Base-by-base conservation (phyloP, 2,329 filamentous ascomycete species). In the Scedosporium apiospermum region DNA sequence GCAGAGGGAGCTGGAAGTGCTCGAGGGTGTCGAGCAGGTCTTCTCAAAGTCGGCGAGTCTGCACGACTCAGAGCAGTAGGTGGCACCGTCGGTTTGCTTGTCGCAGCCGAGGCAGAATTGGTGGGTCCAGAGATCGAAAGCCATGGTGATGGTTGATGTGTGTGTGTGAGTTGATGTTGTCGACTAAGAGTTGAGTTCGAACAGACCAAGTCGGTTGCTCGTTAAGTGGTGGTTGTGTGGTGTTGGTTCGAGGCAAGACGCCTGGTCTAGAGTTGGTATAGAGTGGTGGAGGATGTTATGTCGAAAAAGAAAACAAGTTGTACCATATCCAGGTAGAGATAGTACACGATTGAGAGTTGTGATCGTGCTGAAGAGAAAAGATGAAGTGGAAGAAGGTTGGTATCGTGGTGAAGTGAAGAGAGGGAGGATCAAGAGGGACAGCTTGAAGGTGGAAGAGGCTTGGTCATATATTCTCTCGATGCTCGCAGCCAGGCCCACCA, bases 91-190 rank as follows among this genome's bases (percentile, higher is more conserved):
- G 65, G 89, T 92, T 69, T 77, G 75, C 78, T 89, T 88, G 78
- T 97, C 93, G 80, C 93, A 97, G 79, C 89, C 87, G 69, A 97
- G 86, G 82, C 93, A 97, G 84, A 91, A 96, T 76, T 96, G 88
- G 75, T 89, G 90, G 70, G 90, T 90, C 91, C 93, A 96, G 71
- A 80, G 76, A 68, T 84, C 82, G 72, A 78, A 77, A 73, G 81
- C 79, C 80, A 84, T 84, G 67, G 72, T 77, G 72, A 65, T 27
- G 53, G 44, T 38, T 38, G 59, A 42, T 57, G n/a, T 61, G 63
- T 63, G 21, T 65, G 62, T 21, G 51, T 30, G 41, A 23, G 44
- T 5, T n/a, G 21, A n/a, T 10, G 18, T 12, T 55, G 49, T 9
- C 3, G 27, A 30, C 23, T 30, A 30, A 57, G 23, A 57, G 51